A percentile compares a stretch with the other conserved stretches of the same genome.
Evolutionary conservation across 148 eudicot genomes (phyloP).

Genomic region (Rhododendron vialii): DNA sequence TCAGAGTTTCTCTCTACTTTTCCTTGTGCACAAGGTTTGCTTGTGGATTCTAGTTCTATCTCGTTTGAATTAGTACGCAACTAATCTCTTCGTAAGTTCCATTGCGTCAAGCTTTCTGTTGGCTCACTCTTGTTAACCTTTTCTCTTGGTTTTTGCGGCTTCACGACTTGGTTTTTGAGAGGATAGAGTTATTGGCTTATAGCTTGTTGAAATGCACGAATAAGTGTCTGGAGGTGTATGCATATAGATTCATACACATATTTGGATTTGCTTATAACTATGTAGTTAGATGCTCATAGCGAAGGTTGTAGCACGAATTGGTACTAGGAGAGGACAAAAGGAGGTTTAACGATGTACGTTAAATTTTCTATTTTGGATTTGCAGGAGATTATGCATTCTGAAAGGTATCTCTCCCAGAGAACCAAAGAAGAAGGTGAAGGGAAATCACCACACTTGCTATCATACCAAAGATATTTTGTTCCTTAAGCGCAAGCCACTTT

Average conservation of each 20-base stretch:
- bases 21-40: no score
- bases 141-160: no score
- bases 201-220: not conserved
- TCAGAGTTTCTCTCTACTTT: no score
- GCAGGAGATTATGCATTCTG: constrained; percentile 82
- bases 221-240: not conserved
- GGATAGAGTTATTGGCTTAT: not conserved
- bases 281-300: not conserved
- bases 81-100: no score
- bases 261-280: not conserved
- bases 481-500: no score
- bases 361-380: not conserved
- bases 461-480: no score
- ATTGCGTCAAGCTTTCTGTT: not conserved
- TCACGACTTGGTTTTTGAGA: no score
- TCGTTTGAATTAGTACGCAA: no score
- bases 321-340: not conserved
- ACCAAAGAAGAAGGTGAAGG: constrained; percentile 95
- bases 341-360: not conserved
- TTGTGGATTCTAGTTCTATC: no score
- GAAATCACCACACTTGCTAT: constrained; percentile 90
- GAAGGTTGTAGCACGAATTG: not conserved
- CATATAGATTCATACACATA: not conserved
- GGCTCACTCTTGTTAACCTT: no score
- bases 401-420: constrained; percentile 90